A percentile compares a stretch with the other conserved stretches of the same genome.
Conservation (phyloP, 345 rosid species). For the Microthlaspi erraticum region DNA sequence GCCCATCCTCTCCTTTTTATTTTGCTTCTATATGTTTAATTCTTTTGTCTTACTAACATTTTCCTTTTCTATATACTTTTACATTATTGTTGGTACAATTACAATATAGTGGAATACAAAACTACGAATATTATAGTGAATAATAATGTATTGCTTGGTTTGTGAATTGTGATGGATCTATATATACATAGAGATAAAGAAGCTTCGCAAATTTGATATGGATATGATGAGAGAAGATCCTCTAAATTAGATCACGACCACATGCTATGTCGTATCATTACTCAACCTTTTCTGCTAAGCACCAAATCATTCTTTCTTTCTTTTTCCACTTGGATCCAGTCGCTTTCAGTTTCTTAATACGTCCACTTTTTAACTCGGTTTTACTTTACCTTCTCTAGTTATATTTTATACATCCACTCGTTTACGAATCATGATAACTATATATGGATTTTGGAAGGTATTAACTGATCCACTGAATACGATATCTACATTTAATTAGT, state of each 20-base stretch:
- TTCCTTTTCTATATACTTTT: not conserved
- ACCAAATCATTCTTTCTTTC: conserved; percentile 25
- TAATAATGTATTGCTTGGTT: not conserved
- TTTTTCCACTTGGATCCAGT: conserved; percentile 16
- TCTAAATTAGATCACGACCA: conserved; percentile 38
- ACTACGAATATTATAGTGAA: conserved; percentile 24
- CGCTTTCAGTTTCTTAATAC: conserved; percentile 5
- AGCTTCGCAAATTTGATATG: conserved; percentile 16
- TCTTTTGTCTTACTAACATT: conserved; percentile 14
- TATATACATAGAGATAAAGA: not conserved
- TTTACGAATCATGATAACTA: not conserved
- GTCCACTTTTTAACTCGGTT: not conserved
- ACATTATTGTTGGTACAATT: not conserved
- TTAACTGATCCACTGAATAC: conserved; percentile 13
- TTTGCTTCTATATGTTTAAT: conserved; percentile 16
- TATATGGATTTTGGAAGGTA: conserved; percentile 9
- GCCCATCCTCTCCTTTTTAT: conserved; percentile 35
- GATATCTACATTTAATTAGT: not conserved
- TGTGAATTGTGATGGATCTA: conserved; percentile 1
- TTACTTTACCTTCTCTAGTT: not conserved
- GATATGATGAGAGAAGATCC: conserved; percentile 38
- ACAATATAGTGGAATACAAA: conserved; percentile 36
- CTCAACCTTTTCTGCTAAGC: conserved; percentile 17
- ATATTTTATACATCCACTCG: not conserved
- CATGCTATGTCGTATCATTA: conserved; percentile 41